Percentiles rank a stretch among this genome's conserved stretches.
Conservation (phyloP, 164 flowering plant genomes). For the Tetracentron sinense region DNA sequence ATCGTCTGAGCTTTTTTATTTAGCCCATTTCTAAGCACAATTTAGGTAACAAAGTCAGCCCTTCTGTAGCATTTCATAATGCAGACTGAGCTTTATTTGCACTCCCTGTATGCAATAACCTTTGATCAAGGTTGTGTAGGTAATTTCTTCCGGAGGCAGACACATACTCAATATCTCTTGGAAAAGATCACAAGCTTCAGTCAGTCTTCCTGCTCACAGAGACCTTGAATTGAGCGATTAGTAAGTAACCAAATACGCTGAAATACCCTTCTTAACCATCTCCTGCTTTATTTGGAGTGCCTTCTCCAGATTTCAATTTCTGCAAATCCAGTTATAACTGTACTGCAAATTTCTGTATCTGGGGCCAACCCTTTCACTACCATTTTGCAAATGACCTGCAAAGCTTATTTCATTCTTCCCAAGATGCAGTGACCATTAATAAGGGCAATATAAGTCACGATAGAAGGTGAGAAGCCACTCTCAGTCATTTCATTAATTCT, state of each 20-base stretch:
- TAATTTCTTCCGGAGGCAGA: conserved; percentile 62
- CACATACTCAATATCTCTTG: conserved; percentile 57
- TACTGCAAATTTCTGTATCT: conserved; percentile 69
- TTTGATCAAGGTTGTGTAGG: conserved; percentile 72
- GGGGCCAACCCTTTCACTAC: conserved; percentile 47
- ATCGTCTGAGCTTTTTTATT: conserved; percentile 64
- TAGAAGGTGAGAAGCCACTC: conserved; percentile 55
- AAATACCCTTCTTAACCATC: conserved; percentile 61
- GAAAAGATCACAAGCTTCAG: conserved; percentile 64
- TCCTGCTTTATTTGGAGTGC: conserved; percentile 55
- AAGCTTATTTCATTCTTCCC: conserved; percentile 63
- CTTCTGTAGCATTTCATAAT: conserved; percentile 68
- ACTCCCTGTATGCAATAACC: conserved; percentile 68
- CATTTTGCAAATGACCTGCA: conserved; percentile 47
- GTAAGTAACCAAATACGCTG: conserved; percentile 61
- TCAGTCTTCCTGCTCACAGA: conserved; percentile 56
- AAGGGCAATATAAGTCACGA: conserved; percentile 70
- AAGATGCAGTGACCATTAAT: conserved; percentile 63
- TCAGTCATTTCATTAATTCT: conserved; percentile 57
- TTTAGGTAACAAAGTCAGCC: conserved; percentile 79
- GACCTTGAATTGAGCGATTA: conserved; percentile 75
- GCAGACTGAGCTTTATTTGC: conserved; percentile 47
- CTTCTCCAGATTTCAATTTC: conserved; percentile 41
- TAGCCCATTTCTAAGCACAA: conserved; percentile 78
- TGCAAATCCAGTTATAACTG: conserved; percentile 69